phyloP scores from a whole-genome alignment of 2,329 filamentous ascomycete genomes.

The Beauveria pseudobassiana region DNA sequence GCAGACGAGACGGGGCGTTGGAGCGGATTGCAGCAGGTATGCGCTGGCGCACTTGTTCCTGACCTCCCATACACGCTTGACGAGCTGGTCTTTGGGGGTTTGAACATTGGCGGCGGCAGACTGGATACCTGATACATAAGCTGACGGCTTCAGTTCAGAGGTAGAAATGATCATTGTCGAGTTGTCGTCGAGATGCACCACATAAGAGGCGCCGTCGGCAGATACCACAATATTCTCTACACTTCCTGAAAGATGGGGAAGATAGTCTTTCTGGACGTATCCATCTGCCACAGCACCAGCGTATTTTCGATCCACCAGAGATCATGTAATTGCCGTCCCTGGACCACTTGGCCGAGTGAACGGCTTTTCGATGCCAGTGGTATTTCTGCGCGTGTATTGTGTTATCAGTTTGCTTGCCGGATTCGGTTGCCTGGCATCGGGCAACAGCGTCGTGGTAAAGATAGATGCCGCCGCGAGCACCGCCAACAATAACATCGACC shows the following conservation, averaged over 20 bases:
- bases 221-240: conserved; percentile 84
- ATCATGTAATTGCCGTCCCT: conserved; percentile 93
- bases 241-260: conserved; percentile 83
- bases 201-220: conserved; percentile 70
- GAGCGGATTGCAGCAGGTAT: conserved; percentile 59
- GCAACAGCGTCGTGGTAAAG: conserved; percentile 70
- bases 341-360: conserved; percentile 85
- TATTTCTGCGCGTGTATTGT: conserved; percentile 56
- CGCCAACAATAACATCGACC: conserved; percentile 73
- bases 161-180: conserved; percentile 87
- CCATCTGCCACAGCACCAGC: conserved; percentile 86
- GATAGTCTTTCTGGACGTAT: conserved; percentile 72
- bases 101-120: conserved; percentile 44
- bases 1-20: conserved; percentile 52
- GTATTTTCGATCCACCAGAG: conserved; percentile 86
- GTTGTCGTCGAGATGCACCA: conserved; percentile 82
- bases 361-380: conserved; percentile 86
- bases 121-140: conserved; percentile 80
- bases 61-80: conserved; percentile 43
- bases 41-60: conserved; percentile 36
- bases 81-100: conserved; percentile 43
- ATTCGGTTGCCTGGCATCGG: conserved; percentile 42
- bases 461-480: conserved; percentile 67
- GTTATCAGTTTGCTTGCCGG: conserved; percentile 33
- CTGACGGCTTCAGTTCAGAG: conserved; percentile 75